Evolutionary conservation across 352 stramenopile genomes (phyloP).

Genomic region (Achlya hypogyna): DNA sequence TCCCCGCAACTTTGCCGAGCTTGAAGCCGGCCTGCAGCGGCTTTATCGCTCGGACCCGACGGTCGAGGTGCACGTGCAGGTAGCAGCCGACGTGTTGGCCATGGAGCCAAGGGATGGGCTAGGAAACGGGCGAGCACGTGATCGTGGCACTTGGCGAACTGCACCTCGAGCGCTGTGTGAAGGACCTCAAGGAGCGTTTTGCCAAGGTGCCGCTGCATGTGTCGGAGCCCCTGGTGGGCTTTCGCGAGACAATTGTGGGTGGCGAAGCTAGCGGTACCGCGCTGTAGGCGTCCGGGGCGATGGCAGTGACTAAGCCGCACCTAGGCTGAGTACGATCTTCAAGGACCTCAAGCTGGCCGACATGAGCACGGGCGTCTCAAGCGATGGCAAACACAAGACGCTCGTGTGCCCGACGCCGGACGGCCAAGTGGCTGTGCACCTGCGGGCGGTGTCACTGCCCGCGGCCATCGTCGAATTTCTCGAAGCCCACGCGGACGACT

Average conservation of each 20-base stretch:
- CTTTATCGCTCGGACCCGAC: conserved; percentile 88
- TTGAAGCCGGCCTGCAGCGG: conserved; percentile 83
- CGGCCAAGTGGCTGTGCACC: conserved; percentile 54
- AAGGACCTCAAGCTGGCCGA: conserved; percentile 17
- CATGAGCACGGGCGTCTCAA: background rate
- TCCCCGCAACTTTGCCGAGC: conserved; percentile 69
- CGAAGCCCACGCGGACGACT: conserved; percentile 52
- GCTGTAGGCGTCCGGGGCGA: background rate
- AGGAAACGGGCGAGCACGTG: conserved; percentile 83
- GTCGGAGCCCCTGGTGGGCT: conserved; percentile 82
- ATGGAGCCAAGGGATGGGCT: background rate
- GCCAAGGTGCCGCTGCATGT: conserved; percentile 75
- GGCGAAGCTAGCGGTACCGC: conserved; percentile 20
- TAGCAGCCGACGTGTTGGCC: background rate
- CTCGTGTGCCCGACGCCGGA: conserved; percentile 48
- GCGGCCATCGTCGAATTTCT: conserved; percentile 49
- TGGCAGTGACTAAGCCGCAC: background rate
- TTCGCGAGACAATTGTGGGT: conserved; percentile 76
- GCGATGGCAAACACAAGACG: conserved; percentile 16
- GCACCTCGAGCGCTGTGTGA: conserved; percentile 87
- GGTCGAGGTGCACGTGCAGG: conserved; percentile 85
- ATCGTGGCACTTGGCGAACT: conserved; percentile 86
- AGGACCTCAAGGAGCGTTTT: conserved; percentile 84
- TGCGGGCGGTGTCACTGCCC: conserved; percentile 73
- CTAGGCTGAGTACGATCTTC: conserved; percentile 11